A percentile compares a stretch with the other conserved stretches of the same genome.
Conservation (phyloP, 2,329 filamentous ascomycete genomes). For the Pseudonectria foliicola region DNA sequence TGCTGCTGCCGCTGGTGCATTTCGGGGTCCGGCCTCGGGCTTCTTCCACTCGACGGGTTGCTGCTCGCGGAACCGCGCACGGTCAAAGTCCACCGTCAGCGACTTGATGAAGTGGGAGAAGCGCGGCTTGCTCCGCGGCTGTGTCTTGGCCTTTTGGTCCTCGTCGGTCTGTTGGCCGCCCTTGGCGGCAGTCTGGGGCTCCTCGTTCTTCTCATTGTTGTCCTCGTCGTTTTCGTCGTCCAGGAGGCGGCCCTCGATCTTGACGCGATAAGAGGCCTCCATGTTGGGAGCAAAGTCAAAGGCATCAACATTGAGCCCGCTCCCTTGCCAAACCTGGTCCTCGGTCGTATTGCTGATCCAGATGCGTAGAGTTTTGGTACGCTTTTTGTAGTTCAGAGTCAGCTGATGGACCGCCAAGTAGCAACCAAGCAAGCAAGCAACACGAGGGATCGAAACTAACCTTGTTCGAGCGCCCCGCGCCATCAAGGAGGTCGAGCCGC, state of each 20-base stretch:
- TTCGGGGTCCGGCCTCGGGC: conserved; percentile 51
- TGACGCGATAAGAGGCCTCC: conserved; percentile 79
- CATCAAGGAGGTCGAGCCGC: conserved; percentile 81
- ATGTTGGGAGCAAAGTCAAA: conserved; percentile 76
- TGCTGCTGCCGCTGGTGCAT: conserved; percentile 28
- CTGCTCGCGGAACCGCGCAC: conserved; percentile 48
- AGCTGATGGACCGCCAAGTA: not conserved
- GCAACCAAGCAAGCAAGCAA: too few species aligned
- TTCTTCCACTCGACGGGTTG: conserved; percentile 80
- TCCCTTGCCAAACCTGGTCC: conserved; percentile 86
- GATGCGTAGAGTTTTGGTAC: conserved; percentile 77
- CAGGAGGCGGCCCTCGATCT: conserved; percentile 81
- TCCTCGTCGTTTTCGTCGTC: conserved; percentile 62
- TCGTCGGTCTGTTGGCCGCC: conserved; percentile 23
- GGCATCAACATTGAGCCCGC: conserved; percentile 59
- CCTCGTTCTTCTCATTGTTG: conserved; percentile 43
- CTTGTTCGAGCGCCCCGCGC: conserved; percentile 66
- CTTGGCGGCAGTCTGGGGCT: conserved; percentile 35
- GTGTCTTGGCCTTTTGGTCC: conserved; percentile 28
- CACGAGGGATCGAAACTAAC: conserved; percentile 27
- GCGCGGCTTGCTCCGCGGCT: conserved; percentile 39
- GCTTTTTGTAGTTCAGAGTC: conserved; percentile 36
- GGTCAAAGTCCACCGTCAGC: conserved; percentile 68
- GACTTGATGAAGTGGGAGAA: conserved; percentile 77
- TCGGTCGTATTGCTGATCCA: conserved; percentile 95